These are phyloP conservation scores for Phytophthora citricola DNA, from an alignment of 352 stramenopile genomes.

Conservation along the genomic window DNA sequence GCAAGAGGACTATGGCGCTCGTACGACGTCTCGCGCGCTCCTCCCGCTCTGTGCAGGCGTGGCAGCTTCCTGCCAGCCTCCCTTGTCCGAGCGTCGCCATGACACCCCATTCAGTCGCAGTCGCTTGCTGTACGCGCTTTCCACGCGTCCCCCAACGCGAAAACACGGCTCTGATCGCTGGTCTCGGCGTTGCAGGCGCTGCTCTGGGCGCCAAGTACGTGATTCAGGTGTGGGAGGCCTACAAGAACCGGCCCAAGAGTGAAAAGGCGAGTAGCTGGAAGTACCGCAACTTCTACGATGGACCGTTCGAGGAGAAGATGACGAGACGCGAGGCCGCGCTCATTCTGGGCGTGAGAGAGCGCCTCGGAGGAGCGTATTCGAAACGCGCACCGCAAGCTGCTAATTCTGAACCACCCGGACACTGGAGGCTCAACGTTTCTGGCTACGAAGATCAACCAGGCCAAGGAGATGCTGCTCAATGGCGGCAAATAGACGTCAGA, in stretches of 20 bases:
- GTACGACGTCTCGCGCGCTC: conserved; percentile 38
- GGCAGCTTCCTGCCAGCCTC: conserved; percentile 7
- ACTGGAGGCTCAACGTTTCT: conserved; percentile 99
- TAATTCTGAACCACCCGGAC: conserved; percentile 99
- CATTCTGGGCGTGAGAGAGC: conserved; percentile 98
- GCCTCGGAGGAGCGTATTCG: conserved; percentile 96
- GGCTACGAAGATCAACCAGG: conserved; percentile 99
- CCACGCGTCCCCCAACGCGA: conserved; percentile 76
- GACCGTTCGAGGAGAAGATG: conserved; percentile 99
- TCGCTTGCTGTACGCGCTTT: conserved; percentile 48
- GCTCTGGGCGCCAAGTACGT: conserved; percentile 83
- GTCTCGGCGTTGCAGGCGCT: conserved; percentile 71
- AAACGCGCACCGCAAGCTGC: conserved; percentile 97
- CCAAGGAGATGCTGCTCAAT: conserved; percentile 96
- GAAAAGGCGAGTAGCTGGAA: conserved; percentile 69
- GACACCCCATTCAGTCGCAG: conserved; percentile 8
- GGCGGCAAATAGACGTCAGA: conserved; percentile 56
- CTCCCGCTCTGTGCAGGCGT: conserved; percentile 23
- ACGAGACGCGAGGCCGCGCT: conserved; percentile 98
- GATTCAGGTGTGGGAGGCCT: conserved; percentile 78
- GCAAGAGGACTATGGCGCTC: conserved; percentile 25
- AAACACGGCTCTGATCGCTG: conserved; percentile 61
- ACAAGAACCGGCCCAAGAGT: conserved; percentile 77
- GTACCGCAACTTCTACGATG: conserved; percentile 94
- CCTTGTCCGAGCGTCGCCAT: not conserved